Conservation (phyloP, 2,329 filamentous ascomycete species). For the Rhexocercosporidium sp. region DNA sequence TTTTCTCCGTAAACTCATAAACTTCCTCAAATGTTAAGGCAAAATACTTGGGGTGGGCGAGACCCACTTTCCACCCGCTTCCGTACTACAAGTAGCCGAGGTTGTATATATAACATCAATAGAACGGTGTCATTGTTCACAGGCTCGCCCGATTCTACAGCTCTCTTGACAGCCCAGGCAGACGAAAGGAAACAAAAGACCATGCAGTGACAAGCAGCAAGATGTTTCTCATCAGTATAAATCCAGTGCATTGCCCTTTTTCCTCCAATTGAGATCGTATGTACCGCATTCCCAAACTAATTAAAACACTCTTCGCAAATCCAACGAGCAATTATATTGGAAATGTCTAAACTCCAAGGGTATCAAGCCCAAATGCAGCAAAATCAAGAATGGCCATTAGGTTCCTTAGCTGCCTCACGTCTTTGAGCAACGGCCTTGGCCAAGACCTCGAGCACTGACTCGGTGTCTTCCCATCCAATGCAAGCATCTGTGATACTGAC, state of each 20-base stretch:
- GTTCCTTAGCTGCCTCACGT: conserved; percentile 51
- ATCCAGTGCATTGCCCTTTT: background rate
- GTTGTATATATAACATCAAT: too few species aligned
- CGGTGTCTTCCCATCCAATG: conserved; percentile 92
- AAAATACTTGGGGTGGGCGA: too few species aligned
- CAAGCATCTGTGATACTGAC: conserved; percentile 98
- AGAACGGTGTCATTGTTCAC: too few species aligned
- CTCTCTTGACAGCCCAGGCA: too few species aligned
- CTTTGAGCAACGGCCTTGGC: conserved; percentile 81
- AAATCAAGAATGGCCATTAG: conserved; percentile 29
- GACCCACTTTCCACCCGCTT: too few species aligned
- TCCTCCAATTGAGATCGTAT: background rate
- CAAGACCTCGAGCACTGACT: conserved; percentile 75
- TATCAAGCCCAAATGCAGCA: background rate
- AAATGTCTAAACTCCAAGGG: conserved; percentile 16
- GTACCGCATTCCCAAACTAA: background rate
- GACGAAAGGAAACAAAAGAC: too few species aligned
- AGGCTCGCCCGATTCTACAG: too few species aligned
- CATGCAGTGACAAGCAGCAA: too few species aligned
- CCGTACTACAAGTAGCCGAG: too few species aligned
- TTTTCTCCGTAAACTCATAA: too few species aligned
- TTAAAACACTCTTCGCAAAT: conserved; percentile 3
- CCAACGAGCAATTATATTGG: background rate
- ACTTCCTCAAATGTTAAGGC: too few species aligned
- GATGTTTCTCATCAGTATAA: too few species aligned